These are phyloP conservation scores for Aspergillus coremiiformis DNA, from an alignment of 495 filamentous ascomycete genomes.

Conservation along the genomic window DNA sequence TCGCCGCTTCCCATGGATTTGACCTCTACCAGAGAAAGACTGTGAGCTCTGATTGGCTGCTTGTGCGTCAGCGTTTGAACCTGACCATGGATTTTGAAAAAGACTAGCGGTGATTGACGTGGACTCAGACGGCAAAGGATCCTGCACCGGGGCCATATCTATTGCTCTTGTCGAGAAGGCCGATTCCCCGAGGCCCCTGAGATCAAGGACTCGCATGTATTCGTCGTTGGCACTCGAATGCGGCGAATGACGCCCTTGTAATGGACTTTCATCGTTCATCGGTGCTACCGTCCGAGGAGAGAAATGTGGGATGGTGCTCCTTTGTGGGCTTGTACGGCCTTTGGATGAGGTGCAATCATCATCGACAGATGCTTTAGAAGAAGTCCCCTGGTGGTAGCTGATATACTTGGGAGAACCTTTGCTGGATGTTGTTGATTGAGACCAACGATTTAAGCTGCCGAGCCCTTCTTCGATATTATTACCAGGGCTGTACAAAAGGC, in stretches of 20 bases:
- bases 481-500: conserved; percentile 9
- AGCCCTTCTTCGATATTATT: conserved; percentile 54
- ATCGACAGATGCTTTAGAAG: conserved; percentile 48
- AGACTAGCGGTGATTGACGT: not conserved
- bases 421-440: conserved; percentile 67
- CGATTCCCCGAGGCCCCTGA: not conserved
- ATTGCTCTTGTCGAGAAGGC: conserved; percentile 1
- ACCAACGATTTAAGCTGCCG: conserved; percentile 76
- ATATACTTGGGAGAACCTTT: conserved; percentile 42
- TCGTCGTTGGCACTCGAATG: not conserved
- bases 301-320: not conserved
- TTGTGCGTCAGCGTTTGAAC: not conserved
- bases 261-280: not conserved
- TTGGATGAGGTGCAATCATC: conserved; percentile 22
- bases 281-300: not conserved
- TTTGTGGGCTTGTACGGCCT: not conserved
- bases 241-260: conserved; percentile 3
- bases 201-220: not conserved
- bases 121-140: not conserved
- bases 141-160: not conserved
- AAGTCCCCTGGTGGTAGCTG: conserved; percentile 42
- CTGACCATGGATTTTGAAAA: conserved; percentile 13
- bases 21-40: conserved; percentile 17
- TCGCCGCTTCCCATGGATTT: conserved; percentile 28
- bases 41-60: not conserved